Evolutionary conservation across 2,329 filamentous ascomycete species (phyloP).

Genomic region (Paracoccidioides brasiliensis): DNA sequence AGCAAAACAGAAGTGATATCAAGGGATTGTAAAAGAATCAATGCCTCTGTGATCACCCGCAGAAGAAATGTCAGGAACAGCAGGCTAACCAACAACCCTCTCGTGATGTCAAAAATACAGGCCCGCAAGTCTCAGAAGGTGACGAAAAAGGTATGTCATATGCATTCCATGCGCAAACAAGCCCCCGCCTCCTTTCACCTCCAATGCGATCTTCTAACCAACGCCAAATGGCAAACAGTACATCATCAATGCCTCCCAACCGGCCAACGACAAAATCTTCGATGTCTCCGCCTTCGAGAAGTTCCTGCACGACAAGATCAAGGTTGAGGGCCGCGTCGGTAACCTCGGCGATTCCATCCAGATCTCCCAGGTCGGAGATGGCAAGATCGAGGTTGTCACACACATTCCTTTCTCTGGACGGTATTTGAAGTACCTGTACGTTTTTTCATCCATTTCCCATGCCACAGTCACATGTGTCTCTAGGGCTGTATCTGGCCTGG

Average conservation of each 20-base stretch:
- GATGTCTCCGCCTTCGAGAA: slow-evolving; percentile 97
- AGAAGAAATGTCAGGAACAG: slow-evolving; percentile 46
- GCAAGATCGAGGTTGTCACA: slow-evolving; percentile 94
- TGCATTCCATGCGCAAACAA: slow-evolving; percentile 5
- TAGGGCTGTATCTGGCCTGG: no score
- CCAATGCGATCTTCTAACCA: slow-evolving; percentile 1
- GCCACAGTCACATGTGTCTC: neutral
- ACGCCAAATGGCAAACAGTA: slow-evolving; percentile 45
- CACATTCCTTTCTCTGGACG: slow-evolving; percentile 97
- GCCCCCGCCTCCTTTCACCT: slow-evolving; percentile 5
- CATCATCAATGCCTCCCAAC: slow-evolving; percentile 98
- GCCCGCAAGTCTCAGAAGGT: slow-evolving; percentile 37
- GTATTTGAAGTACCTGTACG: slow-evolving; percentile 99
- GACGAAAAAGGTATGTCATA: slow-evolving; percentile 33
- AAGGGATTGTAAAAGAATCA: slow-evolving; percentile 11
- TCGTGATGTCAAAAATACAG: slow-evolving; percentile 27
- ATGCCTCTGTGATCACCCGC: slow-evolving; percentile 9
- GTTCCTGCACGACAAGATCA: slow-evolving; percentile 99
- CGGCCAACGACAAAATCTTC: slow-evolving; percentile 99
- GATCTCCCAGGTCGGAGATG: slow-evolving; percentile 84
- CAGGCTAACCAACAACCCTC: slow-evolving; percentile 67
- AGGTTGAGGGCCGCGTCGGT: slow-evolving; percentile 95
- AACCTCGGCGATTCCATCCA: slow-evolving; percentile 91
- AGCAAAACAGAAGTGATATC: slow-evolving; percentile 8
- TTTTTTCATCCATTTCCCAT: slow-evolving; percentile 13